Evolutionary conservation across 208 protist genomes (phyloP).

Genomic region (Zelonia costaricensis): DNA sequence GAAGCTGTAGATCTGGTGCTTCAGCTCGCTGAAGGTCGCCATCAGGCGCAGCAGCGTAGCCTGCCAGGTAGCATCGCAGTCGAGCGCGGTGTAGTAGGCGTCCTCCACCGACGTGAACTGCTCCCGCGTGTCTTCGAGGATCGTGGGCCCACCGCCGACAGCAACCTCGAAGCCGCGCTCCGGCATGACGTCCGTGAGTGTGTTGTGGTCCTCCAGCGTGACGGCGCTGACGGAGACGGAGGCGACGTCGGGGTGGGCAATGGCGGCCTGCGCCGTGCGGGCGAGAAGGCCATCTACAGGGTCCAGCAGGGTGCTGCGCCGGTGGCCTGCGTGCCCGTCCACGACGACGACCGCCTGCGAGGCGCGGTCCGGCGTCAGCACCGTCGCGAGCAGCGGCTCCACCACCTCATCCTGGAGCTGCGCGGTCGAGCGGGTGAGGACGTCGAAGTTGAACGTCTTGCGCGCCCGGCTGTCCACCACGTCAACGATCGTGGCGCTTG

Average conservation of each 20-base stretch:
- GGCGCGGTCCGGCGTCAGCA: constrained; percentile 32
- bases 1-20: constrained; percentile 68
- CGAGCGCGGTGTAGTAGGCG: constrained; percentile 41
- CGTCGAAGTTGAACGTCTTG: constrained; percentile 58
- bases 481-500: constrained; percentile 52
- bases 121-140: constrained; percentile 66
- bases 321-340: constrained; percentile 41
- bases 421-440: constrained; percentile 10
- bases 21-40: constrained; percentile 17
- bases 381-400: constrained; percentile 40
- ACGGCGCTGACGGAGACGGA: constrained; percentile 55
- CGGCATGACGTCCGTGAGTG: constrained; percentile 42
- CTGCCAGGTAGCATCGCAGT: constrained; percentile 18
- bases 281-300: constrained; percentile 46
- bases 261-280: constrained; percentile 16
- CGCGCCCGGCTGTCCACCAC: constrained; percentile 67
- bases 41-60: constrained; percentile 22
- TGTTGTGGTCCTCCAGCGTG: constrained; percentile 58
- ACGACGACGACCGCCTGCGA: constrained; percentile 61
- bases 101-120: constrained; percentile 75
- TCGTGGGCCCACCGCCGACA: constrained; percentile 21
- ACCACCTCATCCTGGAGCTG: constrained; percentile 39
- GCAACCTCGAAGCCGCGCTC: background rate
- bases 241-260: constrained; percentile 25
- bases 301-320: constrained; percentile 40